phyloP scores from a whole-genome alignment of 768 basidiomycete species.

The Holtermanniella nyarrowii region DNA sequence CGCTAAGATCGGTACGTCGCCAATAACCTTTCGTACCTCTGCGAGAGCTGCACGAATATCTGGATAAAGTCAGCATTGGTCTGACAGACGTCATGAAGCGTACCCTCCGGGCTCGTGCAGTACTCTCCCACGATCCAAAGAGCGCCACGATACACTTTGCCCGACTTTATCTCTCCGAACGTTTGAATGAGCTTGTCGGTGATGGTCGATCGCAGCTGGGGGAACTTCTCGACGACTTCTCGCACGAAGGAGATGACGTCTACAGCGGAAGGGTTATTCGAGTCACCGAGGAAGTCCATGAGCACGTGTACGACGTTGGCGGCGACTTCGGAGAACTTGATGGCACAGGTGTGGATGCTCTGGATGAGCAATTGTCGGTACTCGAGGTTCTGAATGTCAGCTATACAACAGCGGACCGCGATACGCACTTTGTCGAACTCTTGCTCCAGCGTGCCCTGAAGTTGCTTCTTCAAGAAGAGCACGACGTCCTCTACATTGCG shows the following conservation, averaged over 20 bases:
- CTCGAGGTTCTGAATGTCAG: constrained; percentile 60
- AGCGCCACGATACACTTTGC: constrained; percentile 91
- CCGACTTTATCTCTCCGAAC: constrained; percentile 79
- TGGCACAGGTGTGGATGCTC: constrained; percentile 89
- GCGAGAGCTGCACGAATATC: constrained; percentile 58
- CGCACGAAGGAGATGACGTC: constrained; percentile 84
- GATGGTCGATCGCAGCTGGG: constrained; percentile 66
- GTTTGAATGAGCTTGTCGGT: constrained; percentile 73
- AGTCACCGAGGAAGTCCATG: constrained; percentile 60
- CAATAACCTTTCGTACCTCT: constrained; percentile 73
- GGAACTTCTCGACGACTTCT: constrained; percentile 97
- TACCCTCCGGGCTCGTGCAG: constrained; percentile 49
- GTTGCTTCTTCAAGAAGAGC: constrained; percentile 90
- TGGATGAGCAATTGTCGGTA: constrained; percentile 94
- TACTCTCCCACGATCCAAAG: constrained; percentile 99
- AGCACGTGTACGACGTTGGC: constrained; percentile 76
- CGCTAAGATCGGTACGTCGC: constrained; percentile 95
- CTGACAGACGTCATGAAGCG: constrained; percentile 10
- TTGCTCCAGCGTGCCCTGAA: constrained; percentile 82
- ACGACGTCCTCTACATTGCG: constrained; percentile 96
- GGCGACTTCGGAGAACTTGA: constrained; percentile 94
- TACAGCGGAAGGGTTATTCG: constrained; percentile 85
- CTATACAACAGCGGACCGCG: no score
- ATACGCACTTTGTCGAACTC: constrained; percentile 75
- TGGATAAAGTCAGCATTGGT: constrained; percentile 40